These are phyloP conservation scores for Tremella mesenterica DNA, from an alignment of 768 basidiomycete species.

Conservation along the genomic window DNA sequence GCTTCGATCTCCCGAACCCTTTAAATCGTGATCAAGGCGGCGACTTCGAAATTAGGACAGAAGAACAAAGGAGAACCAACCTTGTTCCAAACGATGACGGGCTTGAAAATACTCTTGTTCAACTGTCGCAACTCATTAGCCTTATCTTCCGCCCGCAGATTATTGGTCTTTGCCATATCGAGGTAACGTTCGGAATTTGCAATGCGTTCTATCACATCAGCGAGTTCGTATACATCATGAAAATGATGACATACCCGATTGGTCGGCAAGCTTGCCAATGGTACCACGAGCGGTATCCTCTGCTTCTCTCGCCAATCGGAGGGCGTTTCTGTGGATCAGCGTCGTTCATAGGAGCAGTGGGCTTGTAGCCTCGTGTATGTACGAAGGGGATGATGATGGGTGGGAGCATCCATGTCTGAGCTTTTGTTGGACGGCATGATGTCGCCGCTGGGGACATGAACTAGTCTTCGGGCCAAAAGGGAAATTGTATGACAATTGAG, in stretches of 20 bases:
- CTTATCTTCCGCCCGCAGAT: slow-evolving; percentile 79
- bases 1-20: not conserved
- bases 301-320: slow-evolving; percentile 86
- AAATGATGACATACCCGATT: slow-evolving; percentile 64
- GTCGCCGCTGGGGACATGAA: not conserved
- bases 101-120: slow-evolving; percentile 89
- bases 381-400: no score
- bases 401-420: not conserved
- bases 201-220: slow-evolving; percentile 48
- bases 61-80: slow-evolving; percentile 17
- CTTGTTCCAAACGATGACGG: slow-evolving; percentile 86
- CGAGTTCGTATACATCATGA: not conserved
- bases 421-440: not conserved
- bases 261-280: slow-evolving; percentile 70
- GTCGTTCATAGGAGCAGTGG: not conserved
- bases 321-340: slow-evolving; percentile 55
- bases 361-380: no score
- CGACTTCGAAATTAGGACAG: not conserved
- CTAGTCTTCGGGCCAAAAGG: not conserved
- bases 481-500: not conserved
- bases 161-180: slow-evolving; percentile 81
- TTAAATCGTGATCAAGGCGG: not conserved
- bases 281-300: slow-evolving; percentile 91
- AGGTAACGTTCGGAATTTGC: slow-evolving; percentile 92
- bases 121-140: slow-evolving; percentile 88